phyloP scores from a whole-genome alignment of 2,329 filamentous ascomycete genomes.

The Ophiostoma perfectum region DNA sequence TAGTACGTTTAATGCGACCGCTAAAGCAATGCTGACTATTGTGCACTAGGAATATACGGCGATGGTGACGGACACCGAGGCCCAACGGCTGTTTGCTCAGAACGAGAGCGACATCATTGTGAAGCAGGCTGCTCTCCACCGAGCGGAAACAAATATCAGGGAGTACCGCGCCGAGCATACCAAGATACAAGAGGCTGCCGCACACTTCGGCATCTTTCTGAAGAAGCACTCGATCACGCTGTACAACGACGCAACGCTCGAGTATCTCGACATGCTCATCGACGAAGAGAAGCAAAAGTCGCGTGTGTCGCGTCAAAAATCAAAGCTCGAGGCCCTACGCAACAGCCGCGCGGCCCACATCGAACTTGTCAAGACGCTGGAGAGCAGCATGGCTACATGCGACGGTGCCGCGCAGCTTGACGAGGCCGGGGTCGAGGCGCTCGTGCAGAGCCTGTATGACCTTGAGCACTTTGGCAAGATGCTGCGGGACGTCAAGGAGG shows the following conservation, averaged over 20 bases:
- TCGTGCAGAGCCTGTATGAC: neutral
- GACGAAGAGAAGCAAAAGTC: constrained; percentile 36
- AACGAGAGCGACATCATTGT: constrained; percentile 2
- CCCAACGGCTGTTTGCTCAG: neutral
- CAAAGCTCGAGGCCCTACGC: constrained; percentile 28
- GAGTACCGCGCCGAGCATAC: constrained; percentile 22
- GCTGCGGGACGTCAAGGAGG: constrained; percentile 17
- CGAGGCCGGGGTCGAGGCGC: neutral
- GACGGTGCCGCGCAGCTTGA: neutral
- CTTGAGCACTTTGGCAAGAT: neutral
- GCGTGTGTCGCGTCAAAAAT: constrained; percentile 28
- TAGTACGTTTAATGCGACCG: neutral
- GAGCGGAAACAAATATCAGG: neutral
- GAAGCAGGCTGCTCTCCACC: neutral
- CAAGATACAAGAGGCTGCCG: constrained; percentile 34
- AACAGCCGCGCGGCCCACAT: constrained; percentile 11
- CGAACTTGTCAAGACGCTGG: neutral
- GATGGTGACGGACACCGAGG: neutral
- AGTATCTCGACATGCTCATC: constrained; percentile 38
- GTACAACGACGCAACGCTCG: constrained; percentile 39
- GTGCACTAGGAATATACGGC: neutral
- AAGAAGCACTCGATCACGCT: constrained; percentile 36
- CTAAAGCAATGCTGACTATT: neutral
- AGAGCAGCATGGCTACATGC: neutral
- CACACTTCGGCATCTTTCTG: constrained; percentile 37